Evolutionary conservation across 2,329 filamentous ascomycete species (phyloP), one percentile per base, ranked within the genome.

Genomic region (Monilinia vaccinii-corymbosi): DNA sequence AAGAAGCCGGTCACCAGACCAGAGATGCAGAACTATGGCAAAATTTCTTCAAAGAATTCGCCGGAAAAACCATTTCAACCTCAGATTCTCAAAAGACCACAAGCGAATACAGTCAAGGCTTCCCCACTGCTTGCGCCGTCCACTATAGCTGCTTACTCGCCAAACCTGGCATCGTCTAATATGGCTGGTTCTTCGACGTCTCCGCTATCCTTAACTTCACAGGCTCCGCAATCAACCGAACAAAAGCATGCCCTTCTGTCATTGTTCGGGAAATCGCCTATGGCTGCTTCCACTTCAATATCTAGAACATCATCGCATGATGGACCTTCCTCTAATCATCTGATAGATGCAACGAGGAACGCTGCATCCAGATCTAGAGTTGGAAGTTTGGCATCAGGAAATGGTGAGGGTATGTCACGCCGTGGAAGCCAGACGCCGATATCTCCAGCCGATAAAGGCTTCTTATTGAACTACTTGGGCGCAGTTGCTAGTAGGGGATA

Each of bases 391-490:
- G 65, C 66, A 55, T 68, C 72, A 60, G 64, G 62, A 60, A 62
- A 67, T 62, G 57, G 32, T 46, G 49, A 60, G 63, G 38, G 16
- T n/a, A 31, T 62, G 47, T 61, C 67, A 42, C 74, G 78, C 45
- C 75, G 79, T 13, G 77, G 76, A 21, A 81, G 78, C 63, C 76
- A 80, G 68, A 77, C 78, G 36, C 76, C 81, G 14, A 83, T 85
- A 48, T 87, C 86, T 4, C 82, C 88, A 0, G 86, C 83, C 0
- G 86, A 94, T 66, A 86, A 88, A 70, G 85, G 79, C 18, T 94
- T 94, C 68, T 75, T 95, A 70, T 77, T 94, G 56, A 86, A 82
- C 11, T 94, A 91, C 70, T 75, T 95, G 67, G 83, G 89, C 64
- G 77, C 77, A 60, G 64, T 71, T 50, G 66, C 69, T 44, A 71